Conservation (phyloP, 1,139 yeast species). For the Kodamaea sp. region DNA sequence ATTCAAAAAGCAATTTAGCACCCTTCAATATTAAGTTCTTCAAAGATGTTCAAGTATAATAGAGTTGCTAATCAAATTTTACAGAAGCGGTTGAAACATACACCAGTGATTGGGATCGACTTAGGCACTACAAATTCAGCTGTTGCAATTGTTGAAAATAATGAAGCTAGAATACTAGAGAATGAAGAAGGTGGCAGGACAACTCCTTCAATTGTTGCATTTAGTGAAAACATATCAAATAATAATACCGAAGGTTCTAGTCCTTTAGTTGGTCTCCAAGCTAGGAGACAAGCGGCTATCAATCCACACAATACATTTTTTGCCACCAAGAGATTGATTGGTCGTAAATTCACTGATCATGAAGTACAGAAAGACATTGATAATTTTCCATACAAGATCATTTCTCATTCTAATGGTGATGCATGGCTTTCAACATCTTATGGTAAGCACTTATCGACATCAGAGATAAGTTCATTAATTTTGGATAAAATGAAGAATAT, state of each 20-base stretch:
- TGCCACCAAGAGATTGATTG: constrained; percentile 73
- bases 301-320: constrained; percentile 69
- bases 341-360: constrained; percentile 57
- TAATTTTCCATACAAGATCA: constrained; percentile 54
- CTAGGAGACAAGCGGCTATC: constrained; percentile 63
- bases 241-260: constrained; percentile 22
- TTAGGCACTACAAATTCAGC: constrained; percentile 82
- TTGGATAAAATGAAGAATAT: constrained; percentile 52
- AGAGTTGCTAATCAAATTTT: not conserved
- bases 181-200: constrained; percentile 67
- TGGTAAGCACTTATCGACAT: constrained; percentile 45
- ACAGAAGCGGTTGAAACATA: constrained; percentile 3
- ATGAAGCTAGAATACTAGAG: constrained; percentile 55
- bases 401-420: constrained; percentile 54
- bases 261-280: constrained; percentile 57
- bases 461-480: constrained; percentile 53
- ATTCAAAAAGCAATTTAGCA: too few species aligned
- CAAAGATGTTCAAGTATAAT: not conserved
- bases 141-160: constrained; percentile 60
- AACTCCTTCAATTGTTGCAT: constrained; percentile 72
- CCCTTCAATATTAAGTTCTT: too few species aligned
- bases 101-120: constrained; percentile 68
- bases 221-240: constrained; percentile 24
- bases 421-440: constrained; percentile 52
- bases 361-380: constrained; percentile 63